Conservation (phyloP, 805 yeast species). For the Kodamaea leandrae region DNA sequence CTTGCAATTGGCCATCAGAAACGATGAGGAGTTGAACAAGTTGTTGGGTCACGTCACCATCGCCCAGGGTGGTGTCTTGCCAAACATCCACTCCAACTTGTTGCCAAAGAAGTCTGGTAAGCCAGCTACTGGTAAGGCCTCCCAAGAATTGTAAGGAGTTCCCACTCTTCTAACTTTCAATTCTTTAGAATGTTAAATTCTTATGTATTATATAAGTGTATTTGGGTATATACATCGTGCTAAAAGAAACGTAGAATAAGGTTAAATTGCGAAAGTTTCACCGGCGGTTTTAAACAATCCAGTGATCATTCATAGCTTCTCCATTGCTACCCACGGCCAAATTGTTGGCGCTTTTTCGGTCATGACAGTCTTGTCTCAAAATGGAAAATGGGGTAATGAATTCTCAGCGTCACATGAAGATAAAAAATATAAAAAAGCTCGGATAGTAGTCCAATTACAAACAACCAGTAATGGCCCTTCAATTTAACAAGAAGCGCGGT, state of each 20-base stretch:
- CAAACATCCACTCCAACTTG: conserved; percentile 92
- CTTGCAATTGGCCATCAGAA: conserved; percentile 97
- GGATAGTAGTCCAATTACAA: not conserved
- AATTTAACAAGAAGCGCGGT: conserved; percentile 16
- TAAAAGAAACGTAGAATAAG: not conserved
- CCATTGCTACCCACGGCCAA: not conserved
- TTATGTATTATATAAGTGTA: conserved; percentile 2
- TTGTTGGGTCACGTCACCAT: conserved; percentile 80
- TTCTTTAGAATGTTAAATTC: conserved; percentile 1
- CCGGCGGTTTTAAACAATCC: no score
- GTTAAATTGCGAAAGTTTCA: no score
- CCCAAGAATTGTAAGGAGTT: conserved; percentile 56
- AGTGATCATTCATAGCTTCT: no score
- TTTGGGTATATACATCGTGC: conserved; percentile 2
- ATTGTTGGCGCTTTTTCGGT: no score
- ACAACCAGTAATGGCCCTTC: conserved; percentile 22
- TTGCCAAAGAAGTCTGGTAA: conserved; percentile 75
- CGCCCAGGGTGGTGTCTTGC: conserved; percentile 99
- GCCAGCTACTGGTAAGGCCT: conserved; percentile 55
- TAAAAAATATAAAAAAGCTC: conserved; percentile 5
- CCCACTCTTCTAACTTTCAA: not conserved
- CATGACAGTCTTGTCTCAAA: not conserved
- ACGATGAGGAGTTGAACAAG: conserved; percentile 97
- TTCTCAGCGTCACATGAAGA: conserved; percentile 9
- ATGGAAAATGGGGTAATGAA: not conserved